Evolutionary conservation across 352 stramenopile genomes (phyloP).

Genomic region (Phytopythium montanum): DNA sequence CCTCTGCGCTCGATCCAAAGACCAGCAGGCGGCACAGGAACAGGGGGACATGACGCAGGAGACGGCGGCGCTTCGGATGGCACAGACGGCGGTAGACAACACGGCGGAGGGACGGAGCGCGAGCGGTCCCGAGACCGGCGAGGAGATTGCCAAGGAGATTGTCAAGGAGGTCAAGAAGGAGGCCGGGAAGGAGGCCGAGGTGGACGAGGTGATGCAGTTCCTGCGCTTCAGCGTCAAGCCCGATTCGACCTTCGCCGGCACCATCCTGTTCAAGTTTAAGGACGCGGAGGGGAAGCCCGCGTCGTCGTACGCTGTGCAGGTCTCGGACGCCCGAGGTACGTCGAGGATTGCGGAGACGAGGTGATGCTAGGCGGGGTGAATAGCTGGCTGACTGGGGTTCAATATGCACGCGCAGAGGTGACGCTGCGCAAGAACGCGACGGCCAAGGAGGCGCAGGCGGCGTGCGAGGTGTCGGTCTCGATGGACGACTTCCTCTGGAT

Average conservation of each 20-base stretch:
- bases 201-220: conserved; percentile 88
- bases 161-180: too few species aligned
- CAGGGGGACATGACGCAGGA: not conserved
- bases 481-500: conserved; percentile 87
- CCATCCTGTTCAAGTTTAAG: conserved; percentile 86
- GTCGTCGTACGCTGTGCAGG: conserved; percentile 68
- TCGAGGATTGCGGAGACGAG: not conserved
- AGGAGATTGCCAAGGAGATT: too few species aligned
- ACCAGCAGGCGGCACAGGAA: not conserved
- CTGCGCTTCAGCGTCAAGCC: conserved; percentile 81
- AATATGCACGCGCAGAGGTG: conserved; percentile 24
- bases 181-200: conserved; percentile 53
- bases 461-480: conserved; percentile 79
- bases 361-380: not conserved
- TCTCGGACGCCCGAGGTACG: conserved; percentile 37
- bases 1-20: too few species aligned
- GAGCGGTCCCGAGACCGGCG: not conserved
- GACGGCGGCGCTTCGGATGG: not conserved
- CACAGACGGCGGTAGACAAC: not conserved
- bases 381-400: conserved; percentile 6
- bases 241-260: conserved; percentile 63
- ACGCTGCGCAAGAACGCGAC: conserved; percentile 54
- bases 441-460: conserved; percentile 34
- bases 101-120: not conserved
- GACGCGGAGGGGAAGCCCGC: conserved; percentile 30